These are phyloP conservation scores for Phytophthora pistaciae DNA, from an alignment of 352 stramenopile genomes.

Conservation along the genomic window DNA sequence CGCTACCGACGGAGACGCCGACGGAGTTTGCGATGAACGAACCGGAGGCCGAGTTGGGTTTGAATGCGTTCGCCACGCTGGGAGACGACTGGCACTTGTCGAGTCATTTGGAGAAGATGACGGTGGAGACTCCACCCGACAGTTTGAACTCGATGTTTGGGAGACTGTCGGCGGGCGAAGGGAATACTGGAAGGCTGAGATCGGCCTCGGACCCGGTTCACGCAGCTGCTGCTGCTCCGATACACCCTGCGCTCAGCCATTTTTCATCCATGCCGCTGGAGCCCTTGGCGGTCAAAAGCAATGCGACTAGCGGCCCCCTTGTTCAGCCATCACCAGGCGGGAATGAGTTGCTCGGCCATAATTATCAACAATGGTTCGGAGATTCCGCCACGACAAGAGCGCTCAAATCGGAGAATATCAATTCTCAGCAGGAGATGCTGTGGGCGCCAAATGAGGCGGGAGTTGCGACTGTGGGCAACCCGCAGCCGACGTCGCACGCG, in stretches of 20 bases:
- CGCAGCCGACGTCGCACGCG: conserved; percentile 25
- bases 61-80: conserved; percentile 33
- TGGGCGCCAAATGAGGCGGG: conserved; percentile 17
- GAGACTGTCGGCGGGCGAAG: neutral
- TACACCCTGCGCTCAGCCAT: conserved; percentile 16
- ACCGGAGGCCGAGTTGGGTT: conserved; percentile 28
- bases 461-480: conserved; percentile 5
- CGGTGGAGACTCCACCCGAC: conserved; percentile 40
- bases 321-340: neutral
- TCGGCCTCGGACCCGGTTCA: conserved; percentile 35
- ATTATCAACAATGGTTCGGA: conserved; percentile 24
- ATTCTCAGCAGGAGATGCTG: conserved; percentile 1
- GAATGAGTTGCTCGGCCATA: conserved; percentile 5
- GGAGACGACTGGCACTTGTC: conserved; percentile 59
- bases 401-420: conserved; percentile 4
- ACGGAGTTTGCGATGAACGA: conserved; percentile 21
- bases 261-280: conserved; percentile 30
- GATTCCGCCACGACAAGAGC: neutral
- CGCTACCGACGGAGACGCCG: conserved; percentile 14
- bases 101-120: conserved; percentile 75
- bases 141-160: conserved; percentile 21
- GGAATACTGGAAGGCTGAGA: conserved; percentile 15
- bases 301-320: neutral
- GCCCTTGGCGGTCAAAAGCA: conserved; percentile 5
- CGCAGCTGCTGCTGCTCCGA: conserved; percentile 6